Evolutionary conservation across 2,329 filamentous ascomycete species (phyloP).

Genomic region (Nemania abortiva): DNA sequence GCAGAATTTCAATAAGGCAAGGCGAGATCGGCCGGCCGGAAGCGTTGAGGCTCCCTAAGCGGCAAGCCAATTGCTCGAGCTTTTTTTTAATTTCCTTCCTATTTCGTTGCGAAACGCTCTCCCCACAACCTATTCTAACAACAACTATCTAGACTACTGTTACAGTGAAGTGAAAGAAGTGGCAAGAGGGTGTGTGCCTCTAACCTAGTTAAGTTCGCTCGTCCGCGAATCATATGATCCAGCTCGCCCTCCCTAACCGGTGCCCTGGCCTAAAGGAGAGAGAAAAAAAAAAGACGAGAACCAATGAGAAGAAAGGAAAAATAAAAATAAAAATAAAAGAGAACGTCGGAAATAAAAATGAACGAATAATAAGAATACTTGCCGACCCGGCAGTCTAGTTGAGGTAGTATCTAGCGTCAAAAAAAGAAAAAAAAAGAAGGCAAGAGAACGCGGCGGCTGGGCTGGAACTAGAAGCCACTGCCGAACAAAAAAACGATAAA

Average conservation of each 20-base stretch:
- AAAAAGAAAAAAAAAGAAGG: slow-evolving; percentile 1
- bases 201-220: slow-evolving; percentile 12
- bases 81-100: slow-evolving; percentile 7
- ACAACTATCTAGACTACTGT: slow-evolving; percentile 31
- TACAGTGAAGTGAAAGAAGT: slow-evolving; percentile 22
- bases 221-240: slow-evolving; percentile 27
- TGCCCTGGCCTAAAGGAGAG: slow-evolving; percentile 19
- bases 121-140: slow-evolving; percentile 11
- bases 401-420: slow-evolving; percentile 17
- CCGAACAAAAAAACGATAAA: slow-evolving; percentile 17
- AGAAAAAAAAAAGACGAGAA: slow-evolving; percentile 1
- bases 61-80: neutral
- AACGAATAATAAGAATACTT: slow-evolving; percentile 18
- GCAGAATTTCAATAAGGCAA: slow-evolving; percentile 13
- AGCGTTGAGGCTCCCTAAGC: slow-evolving; percentile 23
- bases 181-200: slow-evolving; percentile 14
- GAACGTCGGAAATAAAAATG: neutral
- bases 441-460: neutral
- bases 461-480: slow-evolving; percentile 17
- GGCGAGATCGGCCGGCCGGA: slow-evolving; percentile 18
- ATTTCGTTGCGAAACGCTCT: slow-evolving; percentile 9
- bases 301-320: slow-evolving; percentile 13
- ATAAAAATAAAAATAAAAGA: neutral
- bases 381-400: slow-evolving; percentile 31
- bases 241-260: slow-evolving; percentile 12